Evolutionary conservation across 2,329 filamentous ascomycete genomes (phyloP).

Genomic region (Aspergillus pseudoglaucus): DNA sequence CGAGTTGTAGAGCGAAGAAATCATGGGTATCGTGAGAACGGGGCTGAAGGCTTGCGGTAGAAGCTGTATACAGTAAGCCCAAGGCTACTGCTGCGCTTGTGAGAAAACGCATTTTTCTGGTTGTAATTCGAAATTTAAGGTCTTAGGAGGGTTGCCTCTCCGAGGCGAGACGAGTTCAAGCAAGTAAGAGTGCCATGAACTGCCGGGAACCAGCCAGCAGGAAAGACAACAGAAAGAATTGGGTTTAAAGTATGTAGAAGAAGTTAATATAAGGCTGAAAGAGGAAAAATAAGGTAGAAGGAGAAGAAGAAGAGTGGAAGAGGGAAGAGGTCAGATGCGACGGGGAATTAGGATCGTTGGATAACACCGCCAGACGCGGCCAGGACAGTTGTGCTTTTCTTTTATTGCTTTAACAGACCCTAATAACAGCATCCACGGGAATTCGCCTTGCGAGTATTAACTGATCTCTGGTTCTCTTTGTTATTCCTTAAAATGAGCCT

Average conservation of each 20-base stretch:
- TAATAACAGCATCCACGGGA: too few relatives aligned
- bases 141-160: conserved; percentile 2
- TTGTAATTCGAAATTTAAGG: not conserved
- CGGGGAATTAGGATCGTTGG: not conserved
- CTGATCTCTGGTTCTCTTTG: too few relatives aligned
- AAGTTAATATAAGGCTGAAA: too few relatives aligned
- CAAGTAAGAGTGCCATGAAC: conserved; percentile 13
- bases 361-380: too few relatives aligned
- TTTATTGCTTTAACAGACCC: too few relatives aligned
- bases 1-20: conserved; percentile 88
- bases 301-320: not conserved
- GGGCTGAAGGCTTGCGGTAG: conserved; percentile 44
- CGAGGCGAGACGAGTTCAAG: conserved; percentile 11
- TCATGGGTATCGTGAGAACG: conserved; percentile 76
- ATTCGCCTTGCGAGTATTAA: too few relatives aligned
- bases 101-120: conserved; percentile 16
- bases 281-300: not conserved
- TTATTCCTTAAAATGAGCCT: too few relatives aligned
- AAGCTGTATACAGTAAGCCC: conserved; percentile 37
- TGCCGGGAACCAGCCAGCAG: not conserved
- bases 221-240: not conserved
- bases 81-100: conserved; percentile 17
- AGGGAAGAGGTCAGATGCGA: not conserved
- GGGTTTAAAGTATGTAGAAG: not conserved
- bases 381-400: too few relatives aligned